A percentile compares a stretch with the other conserved stretches of the same genome.
Conservation (phyloP, 1,284 basidiomycete species). For the Leccinum ambiguum region DNA sequence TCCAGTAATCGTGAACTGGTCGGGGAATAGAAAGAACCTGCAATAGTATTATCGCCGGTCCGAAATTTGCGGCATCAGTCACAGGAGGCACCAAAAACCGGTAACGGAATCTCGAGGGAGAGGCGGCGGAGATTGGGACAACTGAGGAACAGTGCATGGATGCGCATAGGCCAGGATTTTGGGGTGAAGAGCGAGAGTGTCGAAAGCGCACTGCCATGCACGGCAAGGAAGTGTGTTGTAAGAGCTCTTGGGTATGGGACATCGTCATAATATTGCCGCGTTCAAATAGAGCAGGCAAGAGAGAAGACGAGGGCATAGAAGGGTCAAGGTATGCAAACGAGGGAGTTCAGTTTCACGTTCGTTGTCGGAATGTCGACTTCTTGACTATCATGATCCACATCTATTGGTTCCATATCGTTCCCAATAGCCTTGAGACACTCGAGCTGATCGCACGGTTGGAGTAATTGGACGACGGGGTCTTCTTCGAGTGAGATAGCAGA, state of each 20-base stretch:
- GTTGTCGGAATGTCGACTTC: conserved; percentile 22
- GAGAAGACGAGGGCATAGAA: conserved; percentile 68
- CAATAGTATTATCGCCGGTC: too few species aligned
- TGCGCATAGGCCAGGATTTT: conserved; percentile 47
- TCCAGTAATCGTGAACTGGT: conserved; percentile 31
- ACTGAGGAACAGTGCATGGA: conserved; percentile 37
- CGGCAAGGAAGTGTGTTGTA: conserved; percentile 59
- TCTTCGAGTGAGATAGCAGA: conserved; percentile 34
- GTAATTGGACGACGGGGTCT: conserved; percentile 54
- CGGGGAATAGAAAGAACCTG: too few species aligned
- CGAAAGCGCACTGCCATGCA: conserved; percentile 60
- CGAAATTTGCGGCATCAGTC: not conserved
- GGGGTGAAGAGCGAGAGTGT: conserved; percentile 48
- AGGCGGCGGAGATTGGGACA: conserved; percentile 62
- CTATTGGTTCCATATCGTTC: conserved; percentile 51
- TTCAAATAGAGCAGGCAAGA: conserved; percentile 63
- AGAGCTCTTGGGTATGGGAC: conserved; percentile 55
- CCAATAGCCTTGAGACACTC: conserved; percentile 68
- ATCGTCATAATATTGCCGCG: conserved; percentile 66
- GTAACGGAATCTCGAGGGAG: conserved; percentile 66
- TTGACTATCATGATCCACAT: conserved; percentile 39
- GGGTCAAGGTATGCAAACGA: conserved; percentile 59
- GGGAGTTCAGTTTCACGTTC: conserved; percentile 46
- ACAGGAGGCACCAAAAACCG: conserved; percentile 40
- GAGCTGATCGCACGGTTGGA: conserved; percentile 59